Conservation (phyloP, 2,329 filamentous ascomycete genomes). For the Colletotrichum chlorophyti region DNA sequence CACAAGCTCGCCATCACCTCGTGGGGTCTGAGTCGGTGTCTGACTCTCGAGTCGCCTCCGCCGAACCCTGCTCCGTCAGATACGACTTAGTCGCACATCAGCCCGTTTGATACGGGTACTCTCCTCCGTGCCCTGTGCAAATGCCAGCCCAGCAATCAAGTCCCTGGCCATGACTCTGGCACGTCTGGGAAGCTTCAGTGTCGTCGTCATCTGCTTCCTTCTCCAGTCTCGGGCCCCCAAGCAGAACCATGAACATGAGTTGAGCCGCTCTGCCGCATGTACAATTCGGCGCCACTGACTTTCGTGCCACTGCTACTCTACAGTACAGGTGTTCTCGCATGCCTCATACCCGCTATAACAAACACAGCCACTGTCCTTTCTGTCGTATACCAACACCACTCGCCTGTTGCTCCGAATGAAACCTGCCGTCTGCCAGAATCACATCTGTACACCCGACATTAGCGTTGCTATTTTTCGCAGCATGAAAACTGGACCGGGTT, state of each 20-base stretch:
- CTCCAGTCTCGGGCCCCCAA: too few species aligned
- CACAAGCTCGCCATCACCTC: conserved; percentile 7
- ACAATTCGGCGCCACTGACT: too few species aligned
- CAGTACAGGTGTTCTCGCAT: background rate
- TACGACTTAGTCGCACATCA: conserved; percentile 2
- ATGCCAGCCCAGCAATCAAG: too few species aligned
- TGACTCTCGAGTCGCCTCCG: too few species aligned
- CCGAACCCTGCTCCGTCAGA: background rate
- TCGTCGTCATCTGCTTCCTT: conserved; percentile 13
- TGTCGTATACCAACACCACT: conserved; percentile 9
- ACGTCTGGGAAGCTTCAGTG: conserved; percentile 9
- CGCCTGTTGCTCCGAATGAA: conserved; percentile 16
- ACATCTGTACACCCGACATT: background rate
- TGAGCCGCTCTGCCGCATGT: background rate
- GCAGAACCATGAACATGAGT: background rate
- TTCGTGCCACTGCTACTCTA: too few species aligned
- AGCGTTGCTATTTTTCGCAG: conserved; percentile 25
- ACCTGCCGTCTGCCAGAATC: conserved; percentile 1
- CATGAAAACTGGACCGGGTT: conserved; percentile 22
- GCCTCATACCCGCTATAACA: conserved; percentile 12
- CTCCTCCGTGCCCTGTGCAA: too few species aligned
- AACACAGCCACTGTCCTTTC: conserved; percentile 20
- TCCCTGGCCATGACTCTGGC: conserved; percentile 11
- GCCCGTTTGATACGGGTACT: too few species aligned
- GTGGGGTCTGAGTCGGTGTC: conserved; percentile 9